These are phyloP conservation scores for Obba rivulosa DNA, from an alignment of 768 basidiomycete genomes.

Conservation along the genomic window DNA sequence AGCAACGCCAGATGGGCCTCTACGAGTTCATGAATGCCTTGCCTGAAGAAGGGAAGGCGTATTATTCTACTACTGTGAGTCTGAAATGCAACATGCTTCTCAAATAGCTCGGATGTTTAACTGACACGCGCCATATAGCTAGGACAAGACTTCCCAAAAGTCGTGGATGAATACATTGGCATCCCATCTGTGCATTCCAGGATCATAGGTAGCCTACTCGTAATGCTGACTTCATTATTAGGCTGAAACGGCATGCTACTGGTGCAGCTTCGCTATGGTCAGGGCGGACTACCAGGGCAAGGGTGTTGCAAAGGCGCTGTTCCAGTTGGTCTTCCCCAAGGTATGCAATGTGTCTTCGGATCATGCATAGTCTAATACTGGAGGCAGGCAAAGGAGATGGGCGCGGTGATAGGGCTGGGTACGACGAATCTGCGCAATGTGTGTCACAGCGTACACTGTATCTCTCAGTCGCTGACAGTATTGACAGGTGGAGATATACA, in stretches of 20 bases:
- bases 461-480: too few relatives aligned
- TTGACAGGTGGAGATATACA: constrained; percentile 11
- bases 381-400: constrained; percentile 8
- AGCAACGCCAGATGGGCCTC: constrained; percentile 8
- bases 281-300: constrained; percentile 11
- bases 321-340: constrained; percentile 9
- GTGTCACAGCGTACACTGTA: neutral
- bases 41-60: constrained; percentile 3
- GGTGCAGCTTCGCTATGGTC: constrained; percentile 14
- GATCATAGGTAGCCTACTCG: neutral
- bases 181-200: constrained; percentile 7
- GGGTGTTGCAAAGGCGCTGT: constrained; percentile 8
- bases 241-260: constrained; percentile 10
- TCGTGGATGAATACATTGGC: neutral
- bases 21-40: constrained; percentile 7
- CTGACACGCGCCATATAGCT: neutral
- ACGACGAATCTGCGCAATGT: constrained; percentile 11
- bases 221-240: neutral
- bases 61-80: constrained; percentile 1
- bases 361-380: neutral
- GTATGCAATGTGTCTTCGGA: neutral
- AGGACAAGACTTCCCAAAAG: neutral
- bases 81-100: too few relatives aligned
- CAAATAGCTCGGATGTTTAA: too few relatives aligned
- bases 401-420: constrained; percentile 3